A percentile compares a stretch with the other conserved stretches of the same genome.
Conservation (phyloP, 495 filamentous ascomycete genomes). For the Trichoderma erinaceum region DNA sequence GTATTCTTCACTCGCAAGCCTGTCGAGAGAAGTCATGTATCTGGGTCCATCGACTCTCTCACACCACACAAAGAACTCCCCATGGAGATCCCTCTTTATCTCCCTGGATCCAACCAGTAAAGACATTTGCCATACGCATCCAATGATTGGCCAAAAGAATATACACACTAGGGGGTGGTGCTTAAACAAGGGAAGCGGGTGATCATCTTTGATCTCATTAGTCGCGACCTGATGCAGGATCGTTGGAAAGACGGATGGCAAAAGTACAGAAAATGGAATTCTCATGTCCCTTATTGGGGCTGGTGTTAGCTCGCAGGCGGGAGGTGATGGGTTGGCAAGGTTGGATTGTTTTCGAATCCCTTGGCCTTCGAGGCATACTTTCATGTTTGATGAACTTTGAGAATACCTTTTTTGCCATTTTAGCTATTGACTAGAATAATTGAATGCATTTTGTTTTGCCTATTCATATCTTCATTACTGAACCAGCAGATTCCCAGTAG, state of each 20-base stretch:
- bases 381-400: neutral
- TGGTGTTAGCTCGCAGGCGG: neutral
- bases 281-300: too few species aligned
- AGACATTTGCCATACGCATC: neutral
- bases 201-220: neutral
- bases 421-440: neutral
- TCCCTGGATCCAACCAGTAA: slow-evolving; percentile 1
- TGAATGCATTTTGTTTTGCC: neutral
- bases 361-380: neutral
- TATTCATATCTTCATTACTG: neutral
- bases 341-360: neutral
- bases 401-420: neutral
- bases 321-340: too few species aligned
- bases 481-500: too few species aligned
- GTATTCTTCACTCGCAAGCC: slow-evolving; percentile 16
- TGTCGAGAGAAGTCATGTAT: neutral
- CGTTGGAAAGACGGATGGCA: neutral
- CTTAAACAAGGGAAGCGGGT: neutral
- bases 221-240: neutral
- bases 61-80: neutral
- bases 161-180: neutral
- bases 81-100: slow-evolving; percentile 10
- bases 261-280: neutral
- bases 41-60: slow-evolving; percentile 1
- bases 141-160: neutral